Conservation (phyloP, 306 rosid genomes). For the Lathyrus tuberosus region DNA sequence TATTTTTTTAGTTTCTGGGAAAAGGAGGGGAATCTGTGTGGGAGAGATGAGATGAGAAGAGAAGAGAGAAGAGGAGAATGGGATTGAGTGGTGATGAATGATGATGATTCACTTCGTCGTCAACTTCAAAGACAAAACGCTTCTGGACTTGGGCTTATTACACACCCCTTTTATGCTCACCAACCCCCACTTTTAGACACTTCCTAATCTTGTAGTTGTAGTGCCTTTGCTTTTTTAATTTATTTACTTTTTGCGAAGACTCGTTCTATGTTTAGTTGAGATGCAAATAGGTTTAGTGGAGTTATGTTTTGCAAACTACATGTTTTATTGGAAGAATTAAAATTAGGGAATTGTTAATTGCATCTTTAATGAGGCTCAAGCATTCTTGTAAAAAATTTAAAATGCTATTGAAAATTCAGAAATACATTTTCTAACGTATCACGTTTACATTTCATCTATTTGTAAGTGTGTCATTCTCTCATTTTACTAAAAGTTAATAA, state of each 20-base stretch:
- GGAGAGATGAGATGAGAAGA: conserved; percentile 7
- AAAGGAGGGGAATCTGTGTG: conserved; percentile 25
- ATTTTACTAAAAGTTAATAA: too few species aligned
- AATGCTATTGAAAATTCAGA: too few species aligned
- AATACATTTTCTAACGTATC: too few species aligned
- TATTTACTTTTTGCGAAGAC: neutral
- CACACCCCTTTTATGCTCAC: neutral
- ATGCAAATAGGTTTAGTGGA: too few species aligned
- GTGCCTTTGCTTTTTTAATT: neutral
- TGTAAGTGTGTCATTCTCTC: too few species aligned
- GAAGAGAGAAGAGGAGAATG: neutral
- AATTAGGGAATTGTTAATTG: too few species aligned
- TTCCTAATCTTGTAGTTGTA: neutral
- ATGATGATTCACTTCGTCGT: neutral
- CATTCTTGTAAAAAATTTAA: too few species aligned
- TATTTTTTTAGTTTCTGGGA: neutral
- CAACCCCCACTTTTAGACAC: neutral
- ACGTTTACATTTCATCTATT: too few species aligned
- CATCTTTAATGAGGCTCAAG: too few species aligned
- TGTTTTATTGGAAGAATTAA: too few species aligned
- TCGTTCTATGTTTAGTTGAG: neutral
- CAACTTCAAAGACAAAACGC: neutral
- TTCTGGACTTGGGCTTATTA: neutral
- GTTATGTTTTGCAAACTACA: too few species aligned
- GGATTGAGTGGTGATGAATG: neutral